Evolutionary conservation across 257 asterid genomes (phyloP).

Genomic region (Ehretia macrophylla): DNA sequence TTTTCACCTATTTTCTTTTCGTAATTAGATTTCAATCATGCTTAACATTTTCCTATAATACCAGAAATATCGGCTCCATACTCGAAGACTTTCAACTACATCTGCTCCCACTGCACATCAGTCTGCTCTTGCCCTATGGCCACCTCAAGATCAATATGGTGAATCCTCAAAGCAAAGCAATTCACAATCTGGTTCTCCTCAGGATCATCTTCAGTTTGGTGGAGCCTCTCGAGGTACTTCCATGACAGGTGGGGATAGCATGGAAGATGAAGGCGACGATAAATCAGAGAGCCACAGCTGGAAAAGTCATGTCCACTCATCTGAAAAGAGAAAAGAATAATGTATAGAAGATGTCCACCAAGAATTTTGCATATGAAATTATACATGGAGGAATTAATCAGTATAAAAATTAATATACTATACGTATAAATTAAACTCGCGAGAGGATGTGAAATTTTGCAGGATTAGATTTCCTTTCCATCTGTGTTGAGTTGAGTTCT

Average conservation of each 20-base stretch:
- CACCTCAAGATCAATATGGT: slow-evolving; percentile 28
- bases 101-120: slow-evolving; percentile 25
- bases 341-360: slow-evolving; percentile 24
- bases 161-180: slow-evolving; percentile 34
- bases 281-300: slow-evolving; percentile 44
- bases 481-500: slow-evolving; percentile 5
- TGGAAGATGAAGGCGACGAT: slow-evolving; percentile 45
- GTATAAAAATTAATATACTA: slow-evolving; percentile 17
- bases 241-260: slow-evolving; percentile 35
- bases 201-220: slow-evolving; percentile 32
- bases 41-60: slow-evolving; percentile 10
- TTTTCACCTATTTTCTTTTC: not conserved
- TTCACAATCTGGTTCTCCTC: slow-evolving; percentile 46
- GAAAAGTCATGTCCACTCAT: slow-evolving; percentile 24
- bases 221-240: slow-evolving; percentile 38
- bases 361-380: slow-evolving; percentile 23
- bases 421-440: slow-evolving; percentile 27
- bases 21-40: not conserved
- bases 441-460: slow-evolving; percentile 54
- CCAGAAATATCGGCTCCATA: slow-evolving; percentile 85
- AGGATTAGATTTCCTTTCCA: slow-evolving; percentile 39
- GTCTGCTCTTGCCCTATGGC: slow-evolving; percentile 21
- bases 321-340: slow-evolving; percentile 13
- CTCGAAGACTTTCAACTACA: slow-evolving; percentile 33
- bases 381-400: slow-evolving; percentile 2